Percentiles rank a stretch among this genome's conserved stretches.
phyloP scores from a whole-genome alignment of 164 flowering plant genomes.

The Umbilicus rupestris region DNA sequence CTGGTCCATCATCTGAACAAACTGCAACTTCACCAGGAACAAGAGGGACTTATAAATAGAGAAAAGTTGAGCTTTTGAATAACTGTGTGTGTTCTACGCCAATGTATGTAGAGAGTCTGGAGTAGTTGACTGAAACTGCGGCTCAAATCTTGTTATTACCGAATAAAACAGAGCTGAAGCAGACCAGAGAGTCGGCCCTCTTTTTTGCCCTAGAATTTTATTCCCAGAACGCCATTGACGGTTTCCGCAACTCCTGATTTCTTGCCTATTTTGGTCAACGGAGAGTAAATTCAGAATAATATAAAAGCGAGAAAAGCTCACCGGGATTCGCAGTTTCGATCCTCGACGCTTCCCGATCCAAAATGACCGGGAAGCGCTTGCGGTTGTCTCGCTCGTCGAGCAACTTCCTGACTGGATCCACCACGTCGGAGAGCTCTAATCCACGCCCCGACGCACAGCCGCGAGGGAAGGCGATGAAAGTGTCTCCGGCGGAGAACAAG shows the following conservation, averaged over 20 bases:
- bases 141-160: slow-evolving; percentile 3
- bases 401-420: too few relatives aligned
- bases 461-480: too few relatives aligned
- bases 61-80: slow-evolving; percentile 3
- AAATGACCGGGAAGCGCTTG: too few relatives aligned
- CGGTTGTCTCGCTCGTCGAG: too few relatives aligned
- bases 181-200: background rate
- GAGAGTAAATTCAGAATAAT: background rate
- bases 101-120: background rate
- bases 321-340: too few relatives aligned
- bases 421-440: too few relatives aligned
- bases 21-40: background rate
- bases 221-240: background rate
- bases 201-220: background rate
- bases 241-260: background rate
- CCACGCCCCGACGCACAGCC: too few relatives aligned
- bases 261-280: background rate
- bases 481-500: too few relatives aligned
- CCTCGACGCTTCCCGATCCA: background rate
- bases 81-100: background rate
- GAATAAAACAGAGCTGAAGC: slow-evolving; percentile 7
- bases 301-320: background rate
- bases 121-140: background rate
- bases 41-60: background rate
- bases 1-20: slow-evolving; percentile 8